A percentile compares a stretch with the other conserved stretches of the same genome.
Evolutionary conservation across 192 early-diverging fungal species (phyloP).

Genomic region (Phycomyces nitens): DNA sequence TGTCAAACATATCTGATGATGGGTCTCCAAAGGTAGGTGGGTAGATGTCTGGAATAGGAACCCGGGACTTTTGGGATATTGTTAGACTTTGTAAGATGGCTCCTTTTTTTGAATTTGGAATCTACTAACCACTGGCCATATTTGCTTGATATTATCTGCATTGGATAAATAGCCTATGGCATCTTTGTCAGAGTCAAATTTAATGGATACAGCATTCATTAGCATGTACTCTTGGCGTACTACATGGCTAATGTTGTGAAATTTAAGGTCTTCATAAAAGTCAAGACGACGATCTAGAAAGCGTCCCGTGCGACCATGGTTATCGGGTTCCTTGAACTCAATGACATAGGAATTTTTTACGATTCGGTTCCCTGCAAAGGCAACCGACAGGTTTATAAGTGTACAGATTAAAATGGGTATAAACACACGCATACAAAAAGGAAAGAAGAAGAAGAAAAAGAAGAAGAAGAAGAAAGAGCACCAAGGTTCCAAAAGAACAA

Average conservation of each 20-base stretch:
- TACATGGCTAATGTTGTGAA: conserved; percentile 23
- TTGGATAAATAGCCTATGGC: conserved; percentile 27
- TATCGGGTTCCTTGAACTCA: conserved; percentile 18
- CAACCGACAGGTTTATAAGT: not conserved
- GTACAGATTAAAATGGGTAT: not conserved
- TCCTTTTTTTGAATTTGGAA: not conserved
- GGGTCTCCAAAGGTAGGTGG: conserved; percentile 6
- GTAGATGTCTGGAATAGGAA: conserved; percentile 12
- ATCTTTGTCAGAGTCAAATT: conserved; percentile 30
- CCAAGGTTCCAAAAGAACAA: too few relatives aligned
- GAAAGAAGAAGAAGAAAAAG: not conserved
- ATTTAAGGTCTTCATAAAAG: conserved; percentile 24
- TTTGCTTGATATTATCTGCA: conserved; percentile 31
- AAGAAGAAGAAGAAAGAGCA: too few relatives aligned
- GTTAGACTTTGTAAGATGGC: too few relatives aligned
- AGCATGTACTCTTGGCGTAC: conserved; percentile 41
- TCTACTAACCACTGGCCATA: conserved; percentile 43
- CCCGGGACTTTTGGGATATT: not conserved
- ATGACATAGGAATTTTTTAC: conserved; percentile 26
- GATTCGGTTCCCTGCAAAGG: not conserved
- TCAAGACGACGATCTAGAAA: conserved; percentile 13
- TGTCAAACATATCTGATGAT: conserved; percentile 21
- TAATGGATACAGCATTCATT: conserved; percentile 46
- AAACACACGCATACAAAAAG: not conserved
- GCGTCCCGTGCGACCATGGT: conserved; percentile 5